Evolutionary conservation across 352 stramenopile genomes (phyloP).

Genomic region (Globisporangium irregulare): DNA sequence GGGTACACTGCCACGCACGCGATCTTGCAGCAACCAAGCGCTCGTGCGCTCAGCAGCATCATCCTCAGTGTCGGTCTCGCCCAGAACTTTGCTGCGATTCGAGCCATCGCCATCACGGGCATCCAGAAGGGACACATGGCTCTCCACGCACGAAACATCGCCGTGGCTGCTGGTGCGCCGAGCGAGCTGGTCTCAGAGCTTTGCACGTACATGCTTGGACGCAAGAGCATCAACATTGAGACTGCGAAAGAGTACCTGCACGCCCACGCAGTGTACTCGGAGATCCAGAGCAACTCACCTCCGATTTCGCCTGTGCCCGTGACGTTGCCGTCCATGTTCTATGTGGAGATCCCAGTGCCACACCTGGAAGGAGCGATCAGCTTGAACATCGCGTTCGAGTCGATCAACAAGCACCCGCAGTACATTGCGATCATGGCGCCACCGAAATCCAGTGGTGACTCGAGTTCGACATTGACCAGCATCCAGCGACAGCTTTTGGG

Average conservation of each 20-base stretch:
- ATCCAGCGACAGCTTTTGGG: slow-evolving; percentile 72
- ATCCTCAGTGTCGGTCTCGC: slow-evolving; percentile 79
- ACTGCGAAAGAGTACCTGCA: slow-evolving; percentile 83
- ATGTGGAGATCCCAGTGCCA: slow-evolving; percentile 76
- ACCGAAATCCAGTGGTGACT: slow-evolving; percentile 19
- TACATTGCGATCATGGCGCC: slow-evolving; percentile 75
- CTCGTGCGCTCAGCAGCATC: slow-evolving; percentile 60
- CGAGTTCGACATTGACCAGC: slow-evolving; percentile 26
- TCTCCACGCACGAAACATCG: slow-evolving; percentile 83
- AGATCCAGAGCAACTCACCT: slow-evolving; percentile 59
- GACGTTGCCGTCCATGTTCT: slow-evolving; percentile 78
- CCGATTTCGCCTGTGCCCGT: slow-evolving; percentile 23
- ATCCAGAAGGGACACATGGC: slow-evolving; percentile 89
- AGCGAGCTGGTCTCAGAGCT: slow-evolving; percentile 81
- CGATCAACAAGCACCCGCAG: slow-evolving; percentile 72
- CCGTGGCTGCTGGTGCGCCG: slow-evolving; percentile 70
- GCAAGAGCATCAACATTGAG: slow-evolving; percentile 79
- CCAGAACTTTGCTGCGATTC: slow-evolving; percentile 86
- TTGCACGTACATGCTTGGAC: slow-evolving; percentile 83
- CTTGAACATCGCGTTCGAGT: slow-evolving; percentile 82
- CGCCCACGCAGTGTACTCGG: slow-evolving; percentile 71
- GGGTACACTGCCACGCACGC: slow-evolving; percentile 73
- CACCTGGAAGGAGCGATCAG: slow-evolving; percentile 68
- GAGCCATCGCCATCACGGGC: slow-evolving; percentile 80
- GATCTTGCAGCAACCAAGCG: slow-evolving; percentile 71